Percentiles rank a stretch among this genome's conserved stretches.
Evolutionary conservation across 768 basidiomycete genomes (phyloP).

Genomic region (Macrolepiota fuliginosa): DNA sequence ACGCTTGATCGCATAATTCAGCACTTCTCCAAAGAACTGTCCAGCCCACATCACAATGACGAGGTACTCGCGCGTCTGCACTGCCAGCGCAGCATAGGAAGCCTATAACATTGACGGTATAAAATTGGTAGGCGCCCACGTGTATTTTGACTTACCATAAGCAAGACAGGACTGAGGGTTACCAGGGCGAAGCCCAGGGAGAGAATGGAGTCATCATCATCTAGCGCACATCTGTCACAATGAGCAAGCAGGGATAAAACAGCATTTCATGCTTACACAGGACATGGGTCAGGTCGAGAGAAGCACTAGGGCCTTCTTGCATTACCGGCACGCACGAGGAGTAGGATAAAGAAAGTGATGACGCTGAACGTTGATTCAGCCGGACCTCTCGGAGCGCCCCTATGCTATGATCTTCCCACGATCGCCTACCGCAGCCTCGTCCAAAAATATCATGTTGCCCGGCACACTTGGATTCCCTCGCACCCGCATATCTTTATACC

Average conservation of each 20-base stretch:
- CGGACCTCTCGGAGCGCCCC: neutral
- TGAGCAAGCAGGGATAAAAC: neutral
- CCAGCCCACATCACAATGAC: conserved; percentile 84
- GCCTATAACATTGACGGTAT: conserved; percentile 41
- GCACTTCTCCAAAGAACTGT: conserved; percentile 66
- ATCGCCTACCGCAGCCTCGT: no score
- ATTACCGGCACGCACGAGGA: neutral
- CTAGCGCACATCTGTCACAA: conserved; percentile 29
- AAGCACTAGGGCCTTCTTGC: conserved; percentile 35
- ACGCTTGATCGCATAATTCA: conserved; percentile 71
- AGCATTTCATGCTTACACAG: conserved; percentile 43
- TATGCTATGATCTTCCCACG: neutral
- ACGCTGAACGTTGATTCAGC: no score
- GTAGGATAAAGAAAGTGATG: neutral
- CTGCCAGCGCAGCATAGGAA: conserved; percentile 72
- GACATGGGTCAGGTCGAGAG: conserved; percentile 68
- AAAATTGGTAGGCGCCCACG: neutral
- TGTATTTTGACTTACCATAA: conserved; percentile 50
- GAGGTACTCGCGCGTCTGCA: conserved; percentile 76
- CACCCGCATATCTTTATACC: no score
- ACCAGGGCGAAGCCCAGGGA: conserved; percentile 60
- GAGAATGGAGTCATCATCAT: conserved; percentile 57
- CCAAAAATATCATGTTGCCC: no score
- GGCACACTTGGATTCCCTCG: no score
- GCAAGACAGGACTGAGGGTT: conserved; percentile 66